Conservation (phyloP, 2,329 filamentous ascomycete species). For the Penicillium palitans region DNA sequence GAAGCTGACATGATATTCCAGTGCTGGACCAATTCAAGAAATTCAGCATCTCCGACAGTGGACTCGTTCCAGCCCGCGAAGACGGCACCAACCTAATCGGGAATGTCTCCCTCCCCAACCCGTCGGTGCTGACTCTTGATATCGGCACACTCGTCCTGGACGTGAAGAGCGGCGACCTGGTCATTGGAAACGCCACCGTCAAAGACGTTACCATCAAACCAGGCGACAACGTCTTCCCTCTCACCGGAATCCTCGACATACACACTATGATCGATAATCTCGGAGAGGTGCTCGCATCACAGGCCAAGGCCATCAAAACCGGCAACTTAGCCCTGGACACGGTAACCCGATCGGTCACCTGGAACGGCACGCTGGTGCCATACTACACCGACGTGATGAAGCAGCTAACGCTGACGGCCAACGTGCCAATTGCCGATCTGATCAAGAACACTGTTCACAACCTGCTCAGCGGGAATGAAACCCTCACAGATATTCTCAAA, state of each 20-base stretch:
- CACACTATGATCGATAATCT: constrained; percentile 34
- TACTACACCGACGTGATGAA: constrained; percentile 40
- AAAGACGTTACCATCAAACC: constrained; percentile 54
- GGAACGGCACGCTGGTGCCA: constrained; percentile 33
- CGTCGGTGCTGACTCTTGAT: constrained; percentile 55
- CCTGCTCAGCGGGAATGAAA: constrained; percentile 18
- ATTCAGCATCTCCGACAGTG: constrained; percentile 50
- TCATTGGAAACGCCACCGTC: constrained; percentile 54
- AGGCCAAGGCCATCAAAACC: constrained; percentile 26
- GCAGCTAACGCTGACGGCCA: constrained; percentile 31
- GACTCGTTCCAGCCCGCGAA: constrained; percentile 39
- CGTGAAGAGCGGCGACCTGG: constrained; percentile 49
- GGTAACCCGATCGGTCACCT: constrained; percentile 29
- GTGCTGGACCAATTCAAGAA: constrained; percentile 55
- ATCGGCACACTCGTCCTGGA: constrained; percentile 58
- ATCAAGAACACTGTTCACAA: constrained; percentile 35
- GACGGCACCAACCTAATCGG: constrained; percentile 57
- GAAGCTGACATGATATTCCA: constrained; percentile 25
- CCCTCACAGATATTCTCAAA: constrained; percentile 13
- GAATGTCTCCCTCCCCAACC: constrained; percentile 58
- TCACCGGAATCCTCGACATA: constrained; percentile 53
- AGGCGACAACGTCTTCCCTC: constrained; percentile 52
- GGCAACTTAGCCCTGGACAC: constrained; percentile 33
- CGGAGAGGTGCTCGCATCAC: constrained; percentile 25
- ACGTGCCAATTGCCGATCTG: constrained; percentile 29